phyloP scores from a whole-genome alignment of 805 yeast genomes.

The Saturnispora halmiae region DNA sequence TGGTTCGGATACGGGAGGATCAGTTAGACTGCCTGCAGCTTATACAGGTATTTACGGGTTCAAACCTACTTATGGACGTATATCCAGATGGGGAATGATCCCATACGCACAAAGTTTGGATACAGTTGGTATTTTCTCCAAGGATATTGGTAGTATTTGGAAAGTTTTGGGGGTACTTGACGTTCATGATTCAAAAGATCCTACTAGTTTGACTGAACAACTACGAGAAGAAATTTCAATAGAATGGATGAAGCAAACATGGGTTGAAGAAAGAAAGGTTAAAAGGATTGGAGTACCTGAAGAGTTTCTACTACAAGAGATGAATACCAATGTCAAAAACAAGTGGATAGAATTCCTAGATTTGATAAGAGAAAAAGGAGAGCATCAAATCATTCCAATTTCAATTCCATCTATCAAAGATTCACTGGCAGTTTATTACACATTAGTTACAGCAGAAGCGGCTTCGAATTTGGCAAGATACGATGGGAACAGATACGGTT shows the following conservation, averaged over 20 bases:
- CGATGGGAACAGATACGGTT: conserved; percentile 86
- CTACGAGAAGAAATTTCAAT: conserved; percentile 25
- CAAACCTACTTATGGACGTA: conserved; percentile 88
- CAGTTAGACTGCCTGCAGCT: conserved; percentile 86
- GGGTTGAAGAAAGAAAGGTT: conserved; percentile 9
- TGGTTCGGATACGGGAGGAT: conserved; percentile 98
- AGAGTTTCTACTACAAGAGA: conserved; percentile 53
- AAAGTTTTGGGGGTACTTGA: conserved; percentile 51
- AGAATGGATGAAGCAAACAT: conserved; percentile 7
- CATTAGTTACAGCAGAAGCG: conserved; percentile 88
- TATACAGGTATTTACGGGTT: conserved; percentile 79
- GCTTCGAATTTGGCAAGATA: conserved; percentile 83
- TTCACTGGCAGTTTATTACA: conserved; percentile 74
- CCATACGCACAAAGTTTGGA: conserved; percentile 92
- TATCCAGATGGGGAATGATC: conserved; percentile 86
- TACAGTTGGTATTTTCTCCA: conserved; percentile 79
- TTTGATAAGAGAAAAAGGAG: conserved; percentile 44
- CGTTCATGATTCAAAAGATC: conserved; percentile 62
- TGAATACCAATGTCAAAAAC: conserved; percentile 37
- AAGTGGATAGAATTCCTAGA: conserved; percentile 41
- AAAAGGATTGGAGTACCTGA: conserved; percentile 62
- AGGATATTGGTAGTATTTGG: conserved; percentile 34
- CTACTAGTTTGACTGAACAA: conserved; percentile 47
- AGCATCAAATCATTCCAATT: conserved; percentile 46
- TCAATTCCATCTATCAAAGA: conserved; percentile 61